A percentile compares a stretch with the other conserved stretches of the same genome.
Conservation (phyloP, 495 filamentous ascomycete genomes). For the Xylaria telfairii region DNA sequence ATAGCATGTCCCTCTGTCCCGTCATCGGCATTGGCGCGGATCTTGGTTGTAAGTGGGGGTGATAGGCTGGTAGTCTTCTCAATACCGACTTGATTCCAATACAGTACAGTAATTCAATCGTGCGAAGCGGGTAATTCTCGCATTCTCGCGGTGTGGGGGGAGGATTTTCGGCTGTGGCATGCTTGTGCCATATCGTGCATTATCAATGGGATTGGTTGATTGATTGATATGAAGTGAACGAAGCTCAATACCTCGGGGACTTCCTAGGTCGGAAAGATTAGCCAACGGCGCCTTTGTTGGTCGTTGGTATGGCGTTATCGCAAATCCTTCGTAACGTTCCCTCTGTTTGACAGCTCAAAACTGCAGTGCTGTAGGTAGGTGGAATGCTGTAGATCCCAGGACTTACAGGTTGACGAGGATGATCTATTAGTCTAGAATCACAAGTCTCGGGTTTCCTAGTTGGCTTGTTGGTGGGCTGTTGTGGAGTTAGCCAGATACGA, state of each 20-base stretch:
- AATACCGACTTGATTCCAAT: conserved; percentile 24
- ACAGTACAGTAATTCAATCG: conserved; percentile 22
- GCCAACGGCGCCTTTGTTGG: conserved; percentile 7
- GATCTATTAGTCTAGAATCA: conserved; percentile 19
- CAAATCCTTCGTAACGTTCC: conserved; percentile 12
- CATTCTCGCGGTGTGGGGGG: conserved; percentile 7
- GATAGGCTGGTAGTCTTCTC: conserved; percentile 3
- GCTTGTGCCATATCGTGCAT: conserved; percentile 2
- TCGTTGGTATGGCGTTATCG: conserved; percentile 12
- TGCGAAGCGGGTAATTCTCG: conserved; percentile 25
- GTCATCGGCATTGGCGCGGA: conserved; percentile 11
- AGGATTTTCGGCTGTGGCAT: neutral
- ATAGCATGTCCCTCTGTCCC: neutral
- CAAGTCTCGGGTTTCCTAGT: conserved; percentile 12
- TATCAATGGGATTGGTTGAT: conserved; percentile 7
- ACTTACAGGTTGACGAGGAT: conserved; percentile 4
- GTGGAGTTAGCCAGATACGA: conserved; percentile 19
- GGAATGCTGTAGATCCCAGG: conserved; percentile 9
- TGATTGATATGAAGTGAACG: conserved; percentile 8
- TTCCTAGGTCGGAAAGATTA: conserved; percentile 12
- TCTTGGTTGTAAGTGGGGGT: conserved; percentile 5
- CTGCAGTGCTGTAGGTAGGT: conserved; percentile 7
- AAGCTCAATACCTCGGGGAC: conserved; percentile 10
- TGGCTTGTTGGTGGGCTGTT: conserved; percentile 4
- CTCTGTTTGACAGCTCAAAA: conserved; percentile 13